A percentile compares a stretch with the other conserved stretches of the same genome.
Conservation (phyloP, 2,329 filamentous ascomycete genomes). For the Pyricularia sp. region DNA sequence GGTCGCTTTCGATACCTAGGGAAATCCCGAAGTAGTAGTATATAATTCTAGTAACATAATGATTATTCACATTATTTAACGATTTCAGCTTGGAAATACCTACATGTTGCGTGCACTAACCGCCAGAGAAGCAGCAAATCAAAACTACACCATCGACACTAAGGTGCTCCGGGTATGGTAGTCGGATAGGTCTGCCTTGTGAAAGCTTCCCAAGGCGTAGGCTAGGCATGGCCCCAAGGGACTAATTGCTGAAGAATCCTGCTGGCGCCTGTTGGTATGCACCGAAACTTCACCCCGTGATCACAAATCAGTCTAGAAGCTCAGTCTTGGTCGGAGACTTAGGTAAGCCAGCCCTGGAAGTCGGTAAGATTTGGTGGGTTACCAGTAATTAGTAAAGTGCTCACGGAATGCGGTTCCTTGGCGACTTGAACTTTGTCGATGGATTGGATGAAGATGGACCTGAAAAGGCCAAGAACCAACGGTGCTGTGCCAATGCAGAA, state of each 20-base stretch:
- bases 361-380: no score
- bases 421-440: no score
- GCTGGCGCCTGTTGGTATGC: no score
- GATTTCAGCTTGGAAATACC: no score
- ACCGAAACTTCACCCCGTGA: not conserved
- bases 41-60: not conserved
- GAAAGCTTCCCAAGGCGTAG: not conserved
- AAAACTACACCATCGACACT: no score
- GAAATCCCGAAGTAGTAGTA: not conserved
- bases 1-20: not conserved
- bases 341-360: no score
- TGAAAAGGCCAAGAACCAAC: not conserved
- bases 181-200: not conserved
- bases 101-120: not conserved
- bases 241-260: not conserved
- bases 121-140: no score
- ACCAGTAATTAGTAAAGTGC: no score
- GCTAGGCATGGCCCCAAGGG: not conserved
- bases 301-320: not conserved
- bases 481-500: not conserved
- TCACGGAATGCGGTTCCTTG: no score
- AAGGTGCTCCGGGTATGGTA: no score
- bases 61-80: not conserved
- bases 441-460: not conserved
- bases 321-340: not conserved